Percentiles rank a stretch among this genome's conserved stretches.
Evolutionary conservation across 306 rosid genomes (phyloP).

Genomic region (Vigna radiata): DNA sequence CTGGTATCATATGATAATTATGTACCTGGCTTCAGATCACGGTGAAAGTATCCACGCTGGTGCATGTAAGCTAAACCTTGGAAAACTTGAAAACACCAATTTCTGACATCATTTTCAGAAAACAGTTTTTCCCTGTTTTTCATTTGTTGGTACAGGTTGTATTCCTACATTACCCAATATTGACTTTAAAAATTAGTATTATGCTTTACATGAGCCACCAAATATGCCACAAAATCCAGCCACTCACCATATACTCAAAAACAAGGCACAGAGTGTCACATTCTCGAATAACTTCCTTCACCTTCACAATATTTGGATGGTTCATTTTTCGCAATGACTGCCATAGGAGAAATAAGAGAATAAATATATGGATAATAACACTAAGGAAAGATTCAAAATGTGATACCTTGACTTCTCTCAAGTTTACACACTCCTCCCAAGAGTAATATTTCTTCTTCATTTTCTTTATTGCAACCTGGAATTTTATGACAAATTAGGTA

Average conservation of each 20-base stretch:
- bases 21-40: slow-evolving; percentile 97
- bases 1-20: neutral
- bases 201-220: neutral
- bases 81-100: slow-evolving; percentile 98
- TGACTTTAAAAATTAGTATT: slow-evolving; percentile 19
- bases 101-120: slow-evolving; percentile 81
- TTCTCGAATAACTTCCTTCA: slow-evolving; percentile 94
- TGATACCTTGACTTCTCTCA: slow-evolving; percentile 93
- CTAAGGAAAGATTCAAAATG: slow-evolving; percentile 9
- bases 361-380: slow-evolving; percentile 30
- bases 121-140: slow-evolving; percentile 83
- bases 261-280: slow-evolving; percentile 83
- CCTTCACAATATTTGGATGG: slow-evolving; percentile 91
- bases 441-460: slow-evolving; percentile 95
- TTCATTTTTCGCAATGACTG: slow-evolving; percentile 89
- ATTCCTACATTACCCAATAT: slow-evolving; percentile 61
- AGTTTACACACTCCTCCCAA: slow-evolving; percentile 96
- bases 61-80: slow-evolving; percentile 99
- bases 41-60: slow-evolving; percentile 98
- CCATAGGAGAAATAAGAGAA: slow-evolving; percentile 24
- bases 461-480: slow-evolving; percentile 94
- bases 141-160: slow-evolving; percentile 90
- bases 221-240: neutral
- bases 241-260: slow-evolving; percentile 93
- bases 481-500: slow-evolving; percentile 22